Conservation (phyloP, 495 filamentous ascomycete species). For the Trichocladium antarcticum region DNA sequence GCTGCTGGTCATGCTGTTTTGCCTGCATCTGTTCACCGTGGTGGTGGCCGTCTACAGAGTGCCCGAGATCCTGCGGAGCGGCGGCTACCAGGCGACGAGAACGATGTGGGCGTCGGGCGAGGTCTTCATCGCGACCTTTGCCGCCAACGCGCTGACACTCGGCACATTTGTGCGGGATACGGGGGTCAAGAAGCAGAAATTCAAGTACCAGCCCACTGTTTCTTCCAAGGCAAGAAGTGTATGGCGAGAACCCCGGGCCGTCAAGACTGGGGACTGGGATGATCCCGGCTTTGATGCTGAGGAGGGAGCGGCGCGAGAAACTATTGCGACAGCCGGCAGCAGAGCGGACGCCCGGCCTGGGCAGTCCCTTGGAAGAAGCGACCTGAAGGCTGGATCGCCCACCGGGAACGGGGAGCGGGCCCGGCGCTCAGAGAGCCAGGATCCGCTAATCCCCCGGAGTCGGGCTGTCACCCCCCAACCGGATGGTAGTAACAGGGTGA, state of each 20-base stretch:
- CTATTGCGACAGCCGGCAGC: no score
- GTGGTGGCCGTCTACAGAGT: constrained; percentile 64
- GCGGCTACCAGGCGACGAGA: constrained; percentile 59
- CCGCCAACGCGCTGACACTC: constrained; percentile 65
- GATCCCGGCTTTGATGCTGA: neutral
- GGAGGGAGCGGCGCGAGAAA: neutral
- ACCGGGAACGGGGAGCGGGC: neutral
- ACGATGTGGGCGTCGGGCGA: constrained; percentile 68
- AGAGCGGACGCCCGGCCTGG: neutral
- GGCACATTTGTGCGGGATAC: constrained; percentile 70
- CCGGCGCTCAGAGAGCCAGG: constrained; percentile 13
- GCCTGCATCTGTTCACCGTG: constrained; percentile 60
- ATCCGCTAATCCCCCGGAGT: constrained; percentile 18
- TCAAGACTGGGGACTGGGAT: constrained; percentile 6
- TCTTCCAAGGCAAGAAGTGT: no score
- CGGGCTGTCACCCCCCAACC: neutral
- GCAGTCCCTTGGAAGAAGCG: neutral
- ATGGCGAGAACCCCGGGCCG: neutral
- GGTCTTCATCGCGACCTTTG: constrained; percentile 59
- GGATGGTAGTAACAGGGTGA: neutral
- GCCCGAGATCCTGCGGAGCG: constrained; percentile 49
- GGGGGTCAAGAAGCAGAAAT: constrained; percentile 64
- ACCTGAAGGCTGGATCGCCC: neutral
- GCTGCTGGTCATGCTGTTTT: constrained; percentile 60
- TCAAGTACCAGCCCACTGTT: constrained; percentile 44